Evolutionary conservation across 805 yeast species (phyloP), one percentile per base, ranked within the genome.

Genomic region (Yarrowia sp.): DNA sequence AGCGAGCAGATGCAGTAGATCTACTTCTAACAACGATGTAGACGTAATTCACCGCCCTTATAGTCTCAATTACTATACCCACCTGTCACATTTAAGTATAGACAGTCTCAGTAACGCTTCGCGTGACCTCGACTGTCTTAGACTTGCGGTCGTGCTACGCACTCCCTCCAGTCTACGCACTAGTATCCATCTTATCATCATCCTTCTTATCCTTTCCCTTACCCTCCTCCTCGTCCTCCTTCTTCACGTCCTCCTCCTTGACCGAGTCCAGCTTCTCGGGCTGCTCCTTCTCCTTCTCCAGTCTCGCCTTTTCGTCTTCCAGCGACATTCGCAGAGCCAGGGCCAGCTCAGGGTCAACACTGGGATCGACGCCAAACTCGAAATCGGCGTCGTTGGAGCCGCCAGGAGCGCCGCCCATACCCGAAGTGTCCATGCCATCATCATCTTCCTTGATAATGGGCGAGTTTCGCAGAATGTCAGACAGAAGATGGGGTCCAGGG

Each of bases 301-400:
- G 97, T 81, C 98, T 87, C 65, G 91, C 89, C 74, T 89, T 90
- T 77, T 94, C 98, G 76, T 95, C 99, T 76, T 95, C 98, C 75
- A 95, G 83, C 0, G 98, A 94, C 78, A 95, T 83, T 77, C 98
- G 87, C 75, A 95, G 85, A 0, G 98, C 99, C 83, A 95, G 83
- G 0, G 98, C 99, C 76, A 95, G 85, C 79, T 95, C 99, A 41
- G 98, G 98, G 75, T 95, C 99, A 87, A 92, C 89, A 72, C 88
- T 87, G 41, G 97, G 94, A 79, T 94, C 98, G 48, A 86, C 86
- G 66, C 88, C 89, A 75, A 89, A 84, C 69, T 87, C 91, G 79
- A 86, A 87, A 36, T 65, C 71, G 63, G 81, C 84, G 70, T 82
- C 84, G 61, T 74, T 78, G 40, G 71, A 75, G 26, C 70, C 72